Evolutionary conservation across 345 rosid genomes (phyloP).

Genomic region (Euphorbia pulcherrima): DNA sequence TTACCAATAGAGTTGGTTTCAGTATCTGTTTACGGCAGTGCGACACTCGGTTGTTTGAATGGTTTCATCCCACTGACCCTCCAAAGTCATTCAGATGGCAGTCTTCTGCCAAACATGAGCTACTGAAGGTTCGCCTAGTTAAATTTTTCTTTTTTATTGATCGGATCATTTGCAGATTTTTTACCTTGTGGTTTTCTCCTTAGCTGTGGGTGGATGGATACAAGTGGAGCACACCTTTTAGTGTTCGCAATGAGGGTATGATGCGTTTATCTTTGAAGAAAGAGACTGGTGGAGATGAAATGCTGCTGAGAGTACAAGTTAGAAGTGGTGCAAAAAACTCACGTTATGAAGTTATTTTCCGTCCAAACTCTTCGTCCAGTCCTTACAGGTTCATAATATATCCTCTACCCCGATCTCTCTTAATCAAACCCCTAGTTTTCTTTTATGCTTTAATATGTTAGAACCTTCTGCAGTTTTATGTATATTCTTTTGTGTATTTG

Average conservation of each 20-base stretch:
- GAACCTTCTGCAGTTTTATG: background rate
- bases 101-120: constrained; percentile 58
- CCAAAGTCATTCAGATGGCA: constrained; percentile 81
- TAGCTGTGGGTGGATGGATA: constrained; percentile 76
- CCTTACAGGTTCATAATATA: constrained; percentile 71
- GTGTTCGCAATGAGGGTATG: constrained; percentile 67
- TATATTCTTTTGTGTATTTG: background rate
- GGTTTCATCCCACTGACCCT: constrained; percentile 85
- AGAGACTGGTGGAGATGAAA: constrained; percentile 45
- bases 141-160: background rate
- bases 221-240: constrained; percentile 85
- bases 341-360: constrained; percentile 83
- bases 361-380: constrained; percentile 70
- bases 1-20: constrained; percentile 72
- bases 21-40: constrained; percentile 84
- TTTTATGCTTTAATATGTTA: background rate
- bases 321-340: constrained; percentile 89
- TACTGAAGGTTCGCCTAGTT: constrained; percentile 57
- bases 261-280: constrained; percentile 64
- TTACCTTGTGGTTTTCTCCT: constrained; percentile 13
- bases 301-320: constrained; percentile 71
- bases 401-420: constrained; percentile 10
- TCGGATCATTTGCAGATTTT: constrained; percentile 4
- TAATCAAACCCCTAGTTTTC: background rate
- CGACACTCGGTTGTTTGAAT: constrained; percentile 62